Evolutionary conservation across 768 basidiomycete genomes (phyloP), one percentile per base, ranked within the genome.

Genomic region (Boletus barrowsii): DNA sequence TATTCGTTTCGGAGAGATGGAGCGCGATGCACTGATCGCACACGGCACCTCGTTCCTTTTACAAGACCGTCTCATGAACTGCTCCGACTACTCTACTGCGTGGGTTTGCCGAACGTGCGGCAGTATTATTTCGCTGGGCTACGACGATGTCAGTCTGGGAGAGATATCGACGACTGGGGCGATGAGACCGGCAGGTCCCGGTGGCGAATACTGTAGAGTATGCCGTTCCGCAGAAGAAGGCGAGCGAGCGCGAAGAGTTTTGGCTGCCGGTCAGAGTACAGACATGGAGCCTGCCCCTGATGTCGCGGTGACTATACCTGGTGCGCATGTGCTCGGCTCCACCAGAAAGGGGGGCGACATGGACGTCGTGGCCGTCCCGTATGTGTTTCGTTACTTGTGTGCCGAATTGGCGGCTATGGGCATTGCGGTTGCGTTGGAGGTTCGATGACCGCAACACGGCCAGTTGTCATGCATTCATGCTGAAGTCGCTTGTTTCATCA

Each of bases 1-100:
- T 65, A 99, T 99, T 67, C 94, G 97, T 51, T 98, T 99, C 69
- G 97, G 97, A 63, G 97, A 99, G 76, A 99, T 99, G 97, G 97
- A 99, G 73, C 90, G 97, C 49, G 97, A 99, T 68, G 97, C 97
- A 11, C 82, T 99, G 48, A 95, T 99, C 62, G 97, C 97, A 4
- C 97, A 99, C 72, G 97, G 97, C 42, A 97, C 97, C 14, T 94
- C 95, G 2, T 99, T 97, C 86, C 80, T 99, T 39, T 83, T 99
- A 22, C 97, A 99, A 77, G 97, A 99, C 74, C 82, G 97, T 53
- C 75, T 99, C 68, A 98, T 99, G 97, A 99, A 99, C 74, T 99
- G 97, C 69, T 98, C 96, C 26, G 97, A 99, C 73, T 99, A 98
- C 72, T 98, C 97, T 26, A 98, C 94, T 0, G 92, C 97, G 4